Evolutionary conservation across 2,329 filamentous ascomycete genomes (phyloP).

Genomic region (Xylaria sp.): DNA sequence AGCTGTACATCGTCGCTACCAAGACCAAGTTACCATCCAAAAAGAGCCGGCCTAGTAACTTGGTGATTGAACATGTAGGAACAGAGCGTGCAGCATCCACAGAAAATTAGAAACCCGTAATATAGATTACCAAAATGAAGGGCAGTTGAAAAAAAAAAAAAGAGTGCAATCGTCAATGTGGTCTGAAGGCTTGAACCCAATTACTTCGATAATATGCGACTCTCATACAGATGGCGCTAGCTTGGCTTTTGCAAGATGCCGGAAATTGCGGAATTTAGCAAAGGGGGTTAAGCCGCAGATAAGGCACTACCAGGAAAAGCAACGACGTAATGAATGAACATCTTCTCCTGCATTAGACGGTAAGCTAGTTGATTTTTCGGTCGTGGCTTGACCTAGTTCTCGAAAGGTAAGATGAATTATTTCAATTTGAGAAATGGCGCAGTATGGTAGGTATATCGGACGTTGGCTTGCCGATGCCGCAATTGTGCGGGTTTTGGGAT

Average conservation of each 20-base stretch:
- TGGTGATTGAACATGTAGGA: constrained; percentile 8
- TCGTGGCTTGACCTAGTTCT: neutral
- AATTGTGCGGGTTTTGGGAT: constrained; percentile 5
- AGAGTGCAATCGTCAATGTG: neutral
- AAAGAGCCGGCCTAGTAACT: neutral
- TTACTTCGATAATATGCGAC: constrained; percentile 1
- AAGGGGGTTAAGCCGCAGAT: constrained; percentile 23
- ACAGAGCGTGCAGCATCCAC: constrained; percentile 7
- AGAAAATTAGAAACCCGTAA: constrained; percentile 2
- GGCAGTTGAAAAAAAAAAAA: constrained; percentile 8
- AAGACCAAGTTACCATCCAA: neutral
- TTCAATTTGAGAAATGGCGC: neutral
- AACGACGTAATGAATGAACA: neutral
- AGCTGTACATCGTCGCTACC: neutral
- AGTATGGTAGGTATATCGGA: neutral
- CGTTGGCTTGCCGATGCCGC: neutral
- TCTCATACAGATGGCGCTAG: constrained; percentile 11
- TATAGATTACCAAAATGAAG: constrained; percentile 5
- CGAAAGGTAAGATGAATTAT: neutral
- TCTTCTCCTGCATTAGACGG: neutral
- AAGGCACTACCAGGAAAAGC: neutral
- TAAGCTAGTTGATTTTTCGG: neutral
- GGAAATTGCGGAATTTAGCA: constrained; percentile 26
- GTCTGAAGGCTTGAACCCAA: neutral
- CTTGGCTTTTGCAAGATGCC: constrained; percentile 10